Evolutionary conservation across 768 basidiomycete genomes (phyloP), one percentile per base, ranked within the genome.

Genomic region (Tulasnella sp.): DNA sequence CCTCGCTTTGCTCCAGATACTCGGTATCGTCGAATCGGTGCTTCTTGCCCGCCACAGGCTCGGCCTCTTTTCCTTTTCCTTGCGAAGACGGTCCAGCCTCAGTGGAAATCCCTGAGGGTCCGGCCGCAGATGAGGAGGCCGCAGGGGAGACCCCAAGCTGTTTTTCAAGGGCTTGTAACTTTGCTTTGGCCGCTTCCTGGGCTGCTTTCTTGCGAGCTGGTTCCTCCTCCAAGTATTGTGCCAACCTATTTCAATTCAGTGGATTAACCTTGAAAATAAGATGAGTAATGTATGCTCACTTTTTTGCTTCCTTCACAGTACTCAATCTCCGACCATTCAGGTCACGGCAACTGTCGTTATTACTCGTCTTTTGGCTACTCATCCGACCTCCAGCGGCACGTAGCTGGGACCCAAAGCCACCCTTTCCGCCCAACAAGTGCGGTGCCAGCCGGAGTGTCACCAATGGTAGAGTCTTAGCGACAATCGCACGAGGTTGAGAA

Each of bases 381-480:
- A 99, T 99, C 31, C 94, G 79, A 11, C 96, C 94, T 62, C 96
- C 96, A 12, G 94, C 94, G 0, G 96, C 94, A 68, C 96, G 79
- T 62, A 99, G 75, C 73, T 97, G 92, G 15, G 86, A 88, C 3
- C 96, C 96, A 65, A 99, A 98, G 32, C 94, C 96, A 68, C 96
- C 94, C 71, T 98, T 99, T 17, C 96, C 96, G 48, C 94, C 94
- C 2, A 76, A 74, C 6, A 97, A 66, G 23, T 83, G 74, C 0
- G 89, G 84, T 1, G 77, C 72, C n/a, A 94, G 74, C 0, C 88
- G 77, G 1, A 97, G 72, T 2, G 77, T 74, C n/a, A 90, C 72
- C 25, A 86, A 69, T 36, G 59, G 53, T 25, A 57, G 34, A 2
- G 66, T 62, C 4, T 67, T 66, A 14, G 66, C 64, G 6, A 61